Conservation (phyloP, 768 basidiomycete species). For the Cystobasidium onofrii region DNA sequence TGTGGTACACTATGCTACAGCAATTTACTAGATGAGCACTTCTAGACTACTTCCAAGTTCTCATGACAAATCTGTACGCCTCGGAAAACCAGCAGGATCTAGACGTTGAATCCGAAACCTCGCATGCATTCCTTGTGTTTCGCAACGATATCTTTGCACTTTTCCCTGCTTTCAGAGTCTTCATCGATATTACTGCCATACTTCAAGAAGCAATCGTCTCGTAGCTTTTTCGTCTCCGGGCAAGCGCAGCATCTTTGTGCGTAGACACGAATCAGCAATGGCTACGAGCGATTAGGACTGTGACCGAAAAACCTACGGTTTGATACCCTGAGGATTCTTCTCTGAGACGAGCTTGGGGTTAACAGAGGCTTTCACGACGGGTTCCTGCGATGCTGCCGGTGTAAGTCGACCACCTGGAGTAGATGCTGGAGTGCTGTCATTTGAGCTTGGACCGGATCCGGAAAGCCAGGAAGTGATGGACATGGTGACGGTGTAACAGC, state of each 20-base stretch:
- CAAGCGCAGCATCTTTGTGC: slow-evolving; percentile 80
- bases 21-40: too few relatives aligned
- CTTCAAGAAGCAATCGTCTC: slow-evolving; percentile 89
- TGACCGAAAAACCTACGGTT: slow-evolving; percentile 80
- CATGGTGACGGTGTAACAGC: neutral
- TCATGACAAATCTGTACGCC: neutral
- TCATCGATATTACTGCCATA: slow-evolving; percentile 50
- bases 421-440: neutral
- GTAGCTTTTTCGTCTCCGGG: slow-evolving; percentile 78
- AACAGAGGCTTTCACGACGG: slow-evolving; percentile 26
- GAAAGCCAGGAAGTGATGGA: slow-evolving; percentile 26
- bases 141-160: slow-evolving; percentile 71
- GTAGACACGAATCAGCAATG: neutral
- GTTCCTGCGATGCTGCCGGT: slow-evolving; percentile 22
- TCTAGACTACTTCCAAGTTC: neutral
- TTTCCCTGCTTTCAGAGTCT: slow-evolving; percentile 58
- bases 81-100: slow-evolving; percentile 6
- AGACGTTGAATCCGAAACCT: slow-evolving; percentile 71
- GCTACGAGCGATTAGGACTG: too few relatives aligned
- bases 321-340: slow-evolving; percentile 78
- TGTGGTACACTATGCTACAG: neutral
- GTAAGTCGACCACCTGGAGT: neutral
- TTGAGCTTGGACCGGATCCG: neutral
- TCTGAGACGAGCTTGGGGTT: slow-evolving; percentile 15
- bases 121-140: slow-evolving; percentile 87